A percentile compares a stretch with the other conserved stretches of the same genome.
Evolutionary conservation across 345 rosid genomes (phyloP).

Genomic region (Gossypium rotundifolium): DNA sequence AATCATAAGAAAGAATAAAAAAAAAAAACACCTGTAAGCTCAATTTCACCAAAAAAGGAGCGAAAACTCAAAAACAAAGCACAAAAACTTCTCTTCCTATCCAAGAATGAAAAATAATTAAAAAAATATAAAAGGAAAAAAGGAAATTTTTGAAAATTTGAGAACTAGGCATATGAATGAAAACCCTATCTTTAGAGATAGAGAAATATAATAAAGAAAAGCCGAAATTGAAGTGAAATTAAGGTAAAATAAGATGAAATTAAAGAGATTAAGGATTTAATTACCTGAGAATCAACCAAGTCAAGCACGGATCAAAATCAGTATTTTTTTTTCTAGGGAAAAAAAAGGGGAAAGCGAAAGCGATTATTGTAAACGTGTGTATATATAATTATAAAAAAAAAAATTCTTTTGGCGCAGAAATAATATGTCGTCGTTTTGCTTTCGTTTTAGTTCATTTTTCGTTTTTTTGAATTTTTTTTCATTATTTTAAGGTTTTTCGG

Average conservation of each 20-base stretch:
- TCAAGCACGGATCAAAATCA: conserved; percentile 23
- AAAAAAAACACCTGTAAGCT: neutral
- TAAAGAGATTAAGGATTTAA: conserved; percentile 1
- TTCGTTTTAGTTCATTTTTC: neutral
- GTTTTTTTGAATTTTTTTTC: neutral
- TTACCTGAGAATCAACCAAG: conserved; percentile 26
- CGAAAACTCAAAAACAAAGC: neutral
- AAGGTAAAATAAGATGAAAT: neutral
- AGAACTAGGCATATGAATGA: neutral
- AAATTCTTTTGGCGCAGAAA: neutral
- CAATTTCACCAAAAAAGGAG: neutral
- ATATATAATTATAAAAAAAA: neutral
- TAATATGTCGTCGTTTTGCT: conserved; percentile 2
- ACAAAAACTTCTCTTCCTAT: neutral
- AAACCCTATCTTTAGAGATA: neutral
- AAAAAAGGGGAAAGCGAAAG: conserved; percentile 11
- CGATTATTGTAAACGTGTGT: neutral
- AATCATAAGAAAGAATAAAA: neutral
- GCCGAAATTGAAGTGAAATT: conserved; percentile 13
- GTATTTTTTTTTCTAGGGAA: neutral
- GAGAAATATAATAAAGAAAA: neutral
- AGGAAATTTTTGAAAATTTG: neutral
- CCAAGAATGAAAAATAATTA: neutral
- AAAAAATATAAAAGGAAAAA: neutral
- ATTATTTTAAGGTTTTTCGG: neutral